Evolutionary conservation across 768 basidiomycete genomes (phyloP).

Genomic region (Lentinula edodes): DNA sequence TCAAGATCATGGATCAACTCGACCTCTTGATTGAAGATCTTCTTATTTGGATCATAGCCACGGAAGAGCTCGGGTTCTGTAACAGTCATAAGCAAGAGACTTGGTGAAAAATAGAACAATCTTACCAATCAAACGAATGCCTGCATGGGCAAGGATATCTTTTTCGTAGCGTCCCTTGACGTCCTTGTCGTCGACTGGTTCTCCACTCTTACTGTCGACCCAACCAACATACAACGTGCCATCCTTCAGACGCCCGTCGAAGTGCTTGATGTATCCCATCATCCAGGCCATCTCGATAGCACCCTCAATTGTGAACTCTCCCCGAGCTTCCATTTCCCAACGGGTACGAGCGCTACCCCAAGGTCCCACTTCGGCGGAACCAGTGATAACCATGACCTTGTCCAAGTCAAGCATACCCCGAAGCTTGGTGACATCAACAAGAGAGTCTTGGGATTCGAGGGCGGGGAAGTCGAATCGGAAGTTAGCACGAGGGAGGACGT

Average conservation of each 20-base stretch:
- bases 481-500: constrained; percentile 95
- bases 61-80: constrained; percentile 96
- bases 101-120: constrained; percentile 1
- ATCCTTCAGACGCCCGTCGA: constrained; percentile 93
- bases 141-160: constrained; percentile 86
- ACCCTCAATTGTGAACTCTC: constrained; percentile 96
- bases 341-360: constrained; percentile 98
- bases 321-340: constrained; percentile 99
- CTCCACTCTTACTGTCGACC: constrained; percentile 91
- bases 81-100: constrained; percentile 3
- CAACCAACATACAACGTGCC: constrained; percentile 94
- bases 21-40: constrained; percentile 95
- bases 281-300: constrained; percentile 99
- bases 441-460: constrained; percentile 65
- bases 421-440: constrained; percentile 71
- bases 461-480: constrained; percentile 94
- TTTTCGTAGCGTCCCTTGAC: constrained; percentile 91
- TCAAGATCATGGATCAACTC: constrained; percentile 96
- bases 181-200: constrained; percentile 98
- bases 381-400: constrained; percentile 93
- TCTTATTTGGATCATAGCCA: constrained; percentile 97
- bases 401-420: constrained; percentile 92
- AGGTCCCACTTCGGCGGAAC: constrained; percentile 95
- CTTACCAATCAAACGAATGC: constrained; percentile 91
- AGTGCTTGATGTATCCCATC: constrained; percentile 98